Base-by-base conservation (phyloP, 805 yeast genomes). In the Yarrowia yakushimensis region DNA sequence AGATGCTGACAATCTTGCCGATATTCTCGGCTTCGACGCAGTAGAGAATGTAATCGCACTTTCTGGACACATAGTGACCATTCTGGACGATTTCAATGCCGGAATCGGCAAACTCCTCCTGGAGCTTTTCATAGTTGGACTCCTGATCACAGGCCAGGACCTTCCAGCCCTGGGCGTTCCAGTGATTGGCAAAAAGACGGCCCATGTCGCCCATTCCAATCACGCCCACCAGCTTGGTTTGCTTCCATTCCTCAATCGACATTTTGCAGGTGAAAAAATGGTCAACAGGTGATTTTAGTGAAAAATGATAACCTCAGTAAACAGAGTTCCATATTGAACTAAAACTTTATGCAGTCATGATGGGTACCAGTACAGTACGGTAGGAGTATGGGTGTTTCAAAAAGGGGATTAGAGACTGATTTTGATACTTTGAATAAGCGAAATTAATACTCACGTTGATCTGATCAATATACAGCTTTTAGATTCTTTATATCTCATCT, bases 161-260 rank as follows among this genome's bases (percentile, higher is more conserved):
- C 31, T 72, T 81, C 96, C 97, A 90, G 1, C 97, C 97, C 2
- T 90, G 92, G 60, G 81, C 79, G 28, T 89, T 79, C 69, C 94
- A 86, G 61, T 86, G 76, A 20, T 80, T 78, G 63, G 98, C 97
- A 70, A 94, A 94, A 69, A 94, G 75, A 36, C 83, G 76, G 8
- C 99, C 99, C 99, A 94, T 94, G 73, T 93, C 98, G 30, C 99
- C 99, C 34, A 93, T 81, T 2, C 99, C 99, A 64, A 94, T 92
- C 66, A 94, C 88, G 1, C 99, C 99, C 48, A 94, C 82, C 20
- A 78, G 78, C 71, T 86, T 87, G 20, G 77, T 66, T 13, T 63
- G 63, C 63, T 79, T 77, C 82, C 80, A 78, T 20, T 46, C 55
- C 28, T 60, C 43, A 30, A 50, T 41, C 22, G 50, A 30, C 37